Evolutionary conservation across 2,329 filamentous ascomycete genomes (phyloP).

Genomic region (Colletotrichum sp.): DNA sequence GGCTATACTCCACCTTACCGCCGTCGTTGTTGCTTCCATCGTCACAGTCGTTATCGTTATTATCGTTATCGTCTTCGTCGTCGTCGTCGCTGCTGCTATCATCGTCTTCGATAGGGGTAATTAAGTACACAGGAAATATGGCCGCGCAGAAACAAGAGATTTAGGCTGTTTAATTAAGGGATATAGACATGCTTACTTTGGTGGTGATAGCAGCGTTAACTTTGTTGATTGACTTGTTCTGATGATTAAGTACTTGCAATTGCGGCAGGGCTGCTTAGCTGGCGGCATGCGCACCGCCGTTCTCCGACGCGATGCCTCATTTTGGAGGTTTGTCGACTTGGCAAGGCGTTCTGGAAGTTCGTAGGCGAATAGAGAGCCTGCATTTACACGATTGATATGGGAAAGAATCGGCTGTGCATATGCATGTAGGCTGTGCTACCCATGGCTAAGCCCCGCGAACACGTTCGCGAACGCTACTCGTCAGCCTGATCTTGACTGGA

Average conservation of each 20-base stretch:
- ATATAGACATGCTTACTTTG: not conserved
- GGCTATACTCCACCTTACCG: too few relatives aligned
- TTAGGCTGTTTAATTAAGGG: fast-evolving
- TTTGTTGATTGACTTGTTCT: not conserved
- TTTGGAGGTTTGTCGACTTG: not conserved
- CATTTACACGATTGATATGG: fast-evolving
- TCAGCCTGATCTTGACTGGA: not conserved
- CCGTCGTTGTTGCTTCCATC: too few relatives aligned
- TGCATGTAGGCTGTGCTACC: not conserved
- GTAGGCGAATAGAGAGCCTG: not conserved
- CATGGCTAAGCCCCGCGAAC: not conserved
- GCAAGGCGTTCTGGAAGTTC: not conserved
- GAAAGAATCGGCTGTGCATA: not conserved
- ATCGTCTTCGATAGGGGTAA: too few relatives aligned
- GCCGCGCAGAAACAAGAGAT: too few relatives aligned
- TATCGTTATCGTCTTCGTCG: too few relatives aligned
- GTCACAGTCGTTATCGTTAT: too few relatives aligned
- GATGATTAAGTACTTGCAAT: fast-evolving
- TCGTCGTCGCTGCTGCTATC: too few relatives aligned
- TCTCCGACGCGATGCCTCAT: not conserved
- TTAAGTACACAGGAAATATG: too few relatives aligned
- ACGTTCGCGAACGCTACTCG: not conserved
- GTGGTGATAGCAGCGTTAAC: not conserved
- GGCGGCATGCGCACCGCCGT: not conserved
- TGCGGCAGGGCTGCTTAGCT: not conserved